Conservation (phyloP, 306 rosid genomes). For the Malus domestica region DNA sequence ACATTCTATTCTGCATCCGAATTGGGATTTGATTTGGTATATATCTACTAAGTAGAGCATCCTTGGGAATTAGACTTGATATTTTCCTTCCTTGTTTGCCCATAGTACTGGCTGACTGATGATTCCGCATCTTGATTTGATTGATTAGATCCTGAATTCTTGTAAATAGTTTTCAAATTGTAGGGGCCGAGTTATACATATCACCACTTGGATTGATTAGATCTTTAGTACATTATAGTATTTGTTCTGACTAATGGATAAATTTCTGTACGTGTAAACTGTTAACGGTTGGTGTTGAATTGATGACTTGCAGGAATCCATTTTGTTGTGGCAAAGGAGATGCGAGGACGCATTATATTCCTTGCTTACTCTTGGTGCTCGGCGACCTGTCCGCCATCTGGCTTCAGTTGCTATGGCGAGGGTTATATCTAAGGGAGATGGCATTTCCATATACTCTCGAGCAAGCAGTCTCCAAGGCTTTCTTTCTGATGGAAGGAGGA, state of each 20-base stretch:
- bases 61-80: neutral
- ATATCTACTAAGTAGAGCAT: neutral
- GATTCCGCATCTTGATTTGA: neutral
- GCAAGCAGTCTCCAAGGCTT: slow-evolving; percentile 98
- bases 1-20: neutral
- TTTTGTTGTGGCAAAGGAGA: slow-evolving; percentile 89
- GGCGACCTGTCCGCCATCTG: slow-evolving; percentile 90
- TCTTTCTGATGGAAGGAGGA: slow-evolving; percentile 79
- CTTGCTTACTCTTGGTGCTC: slow-evolving; percentile 81
- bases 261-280: neutral
- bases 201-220: neutral
- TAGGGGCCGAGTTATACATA: neutral
- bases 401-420: slow-evolving; percentile 86
- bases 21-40: neutral
- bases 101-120: neutral
- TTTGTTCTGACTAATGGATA: neutral
- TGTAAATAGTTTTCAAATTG: neutral
- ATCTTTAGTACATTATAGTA: neutral
- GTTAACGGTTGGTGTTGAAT: slow-evolving; percentile 11
- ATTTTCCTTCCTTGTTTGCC: neutral
- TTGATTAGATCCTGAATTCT: neutral
- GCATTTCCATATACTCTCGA: slow-evolving; percentile 84
- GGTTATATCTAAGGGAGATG: slow-evolving; percentile 82
- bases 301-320: slow-evolving; percentile 56
- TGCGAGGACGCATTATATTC: slow-evolving; percentile 89